A percentile compares a stretch with the other conserved stretches of the same genome.
These are phyloP conservation scores for Termitomyces sp. DNA, from an alignment of 768 basidiomycete species.

Conservation along the genomic window DNA sequence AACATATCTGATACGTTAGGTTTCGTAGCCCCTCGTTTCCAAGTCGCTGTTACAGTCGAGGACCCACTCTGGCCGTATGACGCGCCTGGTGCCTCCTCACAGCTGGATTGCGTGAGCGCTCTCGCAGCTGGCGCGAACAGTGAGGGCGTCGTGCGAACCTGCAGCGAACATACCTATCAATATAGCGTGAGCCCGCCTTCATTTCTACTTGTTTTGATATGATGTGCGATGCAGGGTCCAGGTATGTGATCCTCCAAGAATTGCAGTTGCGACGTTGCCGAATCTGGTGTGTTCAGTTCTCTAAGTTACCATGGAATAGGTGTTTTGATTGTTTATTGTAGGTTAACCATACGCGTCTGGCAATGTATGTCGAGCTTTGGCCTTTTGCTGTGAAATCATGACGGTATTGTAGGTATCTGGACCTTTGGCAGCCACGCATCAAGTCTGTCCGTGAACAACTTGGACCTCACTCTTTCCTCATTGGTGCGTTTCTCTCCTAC, in stretches of 20 bases:
- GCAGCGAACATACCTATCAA: slow-evolving; percentile 56
- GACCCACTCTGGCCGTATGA: slow-evolving; percentile 54
- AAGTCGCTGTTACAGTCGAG: slow-evolving; percentile 47
- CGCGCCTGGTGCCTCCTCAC: slow-evolving; percentile 38
- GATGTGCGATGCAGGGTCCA: slow-evolving; percentile 6
- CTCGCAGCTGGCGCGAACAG: slow-evolving; percentile 44
- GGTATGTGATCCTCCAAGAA: slow-evolving; percentile 43
- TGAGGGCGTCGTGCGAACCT: slow-evolving; percentile 40
- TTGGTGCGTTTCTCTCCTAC: slow-evolving; percentile 31
- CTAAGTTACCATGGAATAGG: background rate
- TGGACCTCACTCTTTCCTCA: slow-evolving; percentile 47
- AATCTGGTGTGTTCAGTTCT: slow-evolving; percentile 35
- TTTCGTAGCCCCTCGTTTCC: slow-evolving; percentile 40
- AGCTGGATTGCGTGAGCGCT: slow-evolving; percentile 49
- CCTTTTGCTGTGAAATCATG: background rate
- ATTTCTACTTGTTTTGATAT: background rate
- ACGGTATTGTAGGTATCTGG: slow-evolving; percentile 41
- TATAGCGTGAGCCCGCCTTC: slow-evolving; percentile 40
- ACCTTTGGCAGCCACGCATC: slow-evolving; percentile 55
- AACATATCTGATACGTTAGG: slow-evolving; percentile 43
- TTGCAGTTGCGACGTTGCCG: slow-evolving; percentile 45
- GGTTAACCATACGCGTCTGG: slow-evolving; percentile 55
- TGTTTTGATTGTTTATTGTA: slow-evolving; percentile 16
- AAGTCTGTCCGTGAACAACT: slow-evolving; percentile 43
- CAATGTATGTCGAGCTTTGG: slow-evolving; percentile 31